A percentile compares a stretch with the other conserved stretches of the same genome.
Conservation (phyloP, 1,284 basidiomycete genomes). For the Boletus sp. region DNA sequence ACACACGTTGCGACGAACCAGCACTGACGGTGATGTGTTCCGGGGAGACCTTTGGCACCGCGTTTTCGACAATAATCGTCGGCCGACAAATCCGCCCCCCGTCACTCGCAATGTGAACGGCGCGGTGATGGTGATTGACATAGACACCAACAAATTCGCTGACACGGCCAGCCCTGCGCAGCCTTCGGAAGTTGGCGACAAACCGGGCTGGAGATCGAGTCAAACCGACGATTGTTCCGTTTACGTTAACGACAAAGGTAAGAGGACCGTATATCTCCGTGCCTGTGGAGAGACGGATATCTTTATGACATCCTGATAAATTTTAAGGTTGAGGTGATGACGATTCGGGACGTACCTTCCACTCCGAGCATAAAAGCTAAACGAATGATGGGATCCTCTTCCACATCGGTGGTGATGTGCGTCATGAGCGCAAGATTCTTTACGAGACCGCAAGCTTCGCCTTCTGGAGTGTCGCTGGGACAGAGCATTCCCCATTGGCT, state of each 20-base stretch:
- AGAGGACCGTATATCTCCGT: constrained; percentile 94
- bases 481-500: constrained; percentile 99
- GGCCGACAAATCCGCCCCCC: constrained; percentile 98
- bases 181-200: constrained; percentile 88
- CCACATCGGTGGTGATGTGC: constrained; percentile 99
- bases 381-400: constrained; percentile 92
- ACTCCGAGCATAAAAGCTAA: constrained; percentile 95
- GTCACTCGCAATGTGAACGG: constrained; percentile 97
- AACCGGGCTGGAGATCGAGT: constrained; percentile 88
- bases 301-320: constrained; percentile 47
- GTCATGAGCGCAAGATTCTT: constrained; percentile 99
- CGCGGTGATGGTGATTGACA: constrained; percentile 94
- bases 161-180: constrained; percentile 89
- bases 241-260: constrained; percentile 96
- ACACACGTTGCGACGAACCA: constrained; percentile 9
- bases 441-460: constrained; percentile 98
- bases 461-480: constrained; percentile 99
- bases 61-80: constrained; percentile 95
- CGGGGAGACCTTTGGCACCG: constrained; percentile 74
- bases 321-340: constrained; percentile 16
- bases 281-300: constrained; percentile 92
- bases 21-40: constrained; percentile 76
- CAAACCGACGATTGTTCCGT: constrained; percentile 94
- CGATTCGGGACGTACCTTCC: constrained; percentile 64
- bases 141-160: constrained; percentile 98